Evolutionary conservation across 2,329 filamentous ascomycete species (phyloP).

Genomic region (Alternaria viburni): DNA sequence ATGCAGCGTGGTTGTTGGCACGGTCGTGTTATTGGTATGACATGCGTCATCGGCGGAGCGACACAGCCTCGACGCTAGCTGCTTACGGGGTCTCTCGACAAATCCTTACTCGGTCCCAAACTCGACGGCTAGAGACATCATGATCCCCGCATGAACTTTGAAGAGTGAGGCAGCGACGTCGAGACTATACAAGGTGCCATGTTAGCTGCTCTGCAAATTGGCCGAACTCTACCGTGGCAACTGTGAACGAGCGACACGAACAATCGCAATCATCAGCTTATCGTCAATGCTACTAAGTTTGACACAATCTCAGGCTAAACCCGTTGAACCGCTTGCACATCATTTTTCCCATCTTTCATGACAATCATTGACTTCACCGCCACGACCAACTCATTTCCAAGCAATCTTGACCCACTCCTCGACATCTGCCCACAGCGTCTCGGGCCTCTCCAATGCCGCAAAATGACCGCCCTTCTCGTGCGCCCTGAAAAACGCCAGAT

Average conservation of each 20-base stretch:
- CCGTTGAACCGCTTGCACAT: neutral
- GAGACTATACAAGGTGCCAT: neutral
- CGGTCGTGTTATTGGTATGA: constrained; percentile 8
- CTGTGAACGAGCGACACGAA: neutral
- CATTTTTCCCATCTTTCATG: neutral
- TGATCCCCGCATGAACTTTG: neutral
- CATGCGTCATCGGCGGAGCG: constrained; percentile 12
- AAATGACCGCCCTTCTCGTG: constrained; percentile 56
- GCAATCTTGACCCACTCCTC: constrained; percentile 51
- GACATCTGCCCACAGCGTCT: constrained; percentile 52
- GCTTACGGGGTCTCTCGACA: too few relatives aligned
- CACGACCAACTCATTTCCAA: constrained; percentile 28
- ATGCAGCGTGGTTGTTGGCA: constrained; percentile 4
- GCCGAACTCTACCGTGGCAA: neutral
- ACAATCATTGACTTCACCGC: neutral
- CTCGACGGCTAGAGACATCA: neutral
- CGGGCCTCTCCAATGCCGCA: constrained; percentile 55
- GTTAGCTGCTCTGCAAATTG: neutral
- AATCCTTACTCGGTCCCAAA: constrained; percentile 8
- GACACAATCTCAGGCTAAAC: neutral
- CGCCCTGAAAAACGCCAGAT: constrained; percentile 45
- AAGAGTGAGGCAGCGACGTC: neutral
- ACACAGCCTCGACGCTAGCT: constrained; percentile 16
- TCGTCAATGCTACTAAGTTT: neutral
- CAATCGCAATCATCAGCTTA: neutral